These are phyloP conservation scores for Aspergillus bridgeri DNA, from an alignment of 495 filamentous ascomycete genomes.

Conservation along the genomic window DNA sequence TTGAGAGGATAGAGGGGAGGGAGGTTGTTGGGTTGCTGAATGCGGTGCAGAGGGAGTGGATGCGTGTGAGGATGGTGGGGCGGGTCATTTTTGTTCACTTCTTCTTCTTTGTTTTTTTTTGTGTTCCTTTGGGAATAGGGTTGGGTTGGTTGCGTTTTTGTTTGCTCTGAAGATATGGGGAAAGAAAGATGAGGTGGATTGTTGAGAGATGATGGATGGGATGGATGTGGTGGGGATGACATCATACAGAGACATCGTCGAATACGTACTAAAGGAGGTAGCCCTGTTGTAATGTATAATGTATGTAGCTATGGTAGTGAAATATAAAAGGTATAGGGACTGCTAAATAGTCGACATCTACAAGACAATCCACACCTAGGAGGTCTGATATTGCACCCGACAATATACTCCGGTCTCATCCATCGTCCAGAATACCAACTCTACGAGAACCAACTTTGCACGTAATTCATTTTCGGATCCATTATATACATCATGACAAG, in stretches of 20 bases:
- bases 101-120: not conserved
- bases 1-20: conserved; percentile 34
- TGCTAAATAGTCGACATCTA: too few species aligned
- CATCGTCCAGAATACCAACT: not conserved
- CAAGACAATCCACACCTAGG: too few species aligned
- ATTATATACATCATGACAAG: conserved; percentile 18
- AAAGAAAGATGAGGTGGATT: not conserved
- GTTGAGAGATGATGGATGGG: not conserved
- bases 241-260: not conserved
- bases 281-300: not conserved
- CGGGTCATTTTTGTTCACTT: conserved; percentile 20
- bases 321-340: too few species aligned
- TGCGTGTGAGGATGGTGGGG: conserved; percentile 16
- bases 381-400: not conserved
- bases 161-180: too few species aligned
- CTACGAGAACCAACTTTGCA: not conserved
- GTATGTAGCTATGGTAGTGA: too few species aligned
- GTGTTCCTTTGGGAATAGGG: not conserved
- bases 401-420: not conserved
- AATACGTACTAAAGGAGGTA: too few species aligned
- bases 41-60: conserved; percentile 43
- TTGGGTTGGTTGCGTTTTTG: not conserved
- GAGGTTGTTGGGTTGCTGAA: conserved; percentile 35
- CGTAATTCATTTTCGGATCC: conserved; percentile 7
- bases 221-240: not conserved